A percentile compares a stretch with the other conserved stretches of the same genome.
These are phyloP conservation scores for Boletus semigastroideus DNA, from an alignment of 1,284 basidiomycete genomes.

Conservation along the genomic window DNA sequence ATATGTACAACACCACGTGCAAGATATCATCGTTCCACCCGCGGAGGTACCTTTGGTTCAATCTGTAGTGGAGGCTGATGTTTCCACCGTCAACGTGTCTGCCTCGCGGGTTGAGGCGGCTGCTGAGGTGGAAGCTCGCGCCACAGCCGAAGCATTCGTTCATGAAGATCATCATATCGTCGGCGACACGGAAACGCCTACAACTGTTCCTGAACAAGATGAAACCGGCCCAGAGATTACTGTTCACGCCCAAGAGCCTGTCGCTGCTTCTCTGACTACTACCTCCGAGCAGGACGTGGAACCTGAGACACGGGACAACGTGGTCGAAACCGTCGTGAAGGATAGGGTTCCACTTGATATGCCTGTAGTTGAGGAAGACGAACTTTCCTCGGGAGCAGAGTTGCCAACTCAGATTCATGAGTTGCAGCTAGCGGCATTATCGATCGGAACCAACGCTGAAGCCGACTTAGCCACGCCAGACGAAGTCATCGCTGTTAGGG, in stretches of 20 bases:
- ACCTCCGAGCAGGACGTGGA: not conserved
- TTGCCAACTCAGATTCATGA: conserved; percentile 6
- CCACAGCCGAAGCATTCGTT: conserved; percentile 5
- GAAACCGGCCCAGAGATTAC: conserved; percentile 39
- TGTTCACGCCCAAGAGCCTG: conserved; percentile 23
- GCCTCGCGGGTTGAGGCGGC: not conserved
- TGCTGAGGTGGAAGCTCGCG: conserved; percentile 7
- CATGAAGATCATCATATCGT: conserved; percentile 1
- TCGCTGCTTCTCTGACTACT: not conserved
- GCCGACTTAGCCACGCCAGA: not conserved
- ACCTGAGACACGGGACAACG: not conserved
- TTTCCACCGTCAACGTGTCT: not conserved
- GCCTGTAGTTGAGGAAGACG: not conserved
- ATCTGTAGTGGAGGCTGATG: not conserved
- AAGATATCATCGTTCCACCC: conserved; percentile 1
- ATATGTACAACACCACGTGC: not conserved
- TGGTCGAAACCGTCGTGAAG: not conserved
- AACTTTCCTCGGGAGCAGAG: conserved; percentile 6
- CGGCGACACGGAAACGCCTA: conserved; percentile 8
- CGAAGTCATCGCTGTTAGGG: not conserved
- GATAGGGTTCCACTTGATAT: not conserved
- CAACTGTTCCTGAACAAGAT: conserved; percentile 37
- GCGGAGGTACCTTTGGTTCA: not conserved
- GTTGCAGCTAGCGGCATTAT: not conserved
- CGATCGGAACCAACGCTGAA: conserved; percentile 1